Percentiles rank a stretch among this genome's conserved stretches.
Evolutionary conservation across 768 basidiomycete species (phyloP).

Genomic region (Serpula lacrymans): DNA sequence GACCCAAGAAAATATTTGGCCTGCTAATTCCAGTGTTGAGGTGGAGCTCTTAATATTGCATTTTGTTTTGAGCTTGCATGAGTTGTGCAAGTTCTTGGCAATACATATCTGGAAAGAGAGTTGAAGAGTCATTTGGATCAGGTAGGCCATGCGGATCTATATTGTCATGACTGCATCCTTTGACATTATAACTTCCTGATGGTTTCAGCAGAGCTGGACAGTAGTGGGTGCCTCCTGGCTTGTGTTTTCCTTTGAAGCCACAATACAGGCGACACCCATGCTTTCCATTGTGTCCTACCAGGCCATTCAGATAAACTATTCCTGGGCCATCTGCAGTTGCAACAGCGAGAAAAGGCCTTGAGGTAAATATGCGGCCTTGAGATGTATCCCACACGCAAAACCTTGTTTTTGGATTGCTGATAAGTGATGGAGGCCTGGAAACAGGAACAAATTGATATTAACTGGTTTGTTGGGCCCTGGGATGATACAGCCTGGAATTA

Average conservation of each 20-base stretch:
- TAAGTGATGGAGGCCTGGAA: constrained; percentile 25
- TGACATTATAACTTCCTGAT: constrained; percentile 16
- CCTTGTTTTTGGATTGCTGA: constrained; percentile 23
- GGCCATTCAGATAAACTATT: constrained; percentile 20
- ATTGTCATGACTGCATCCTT: constrained; percentile 27
- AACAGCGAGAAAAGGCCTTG: constrained; percentile 13
- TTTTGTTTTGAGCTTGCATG: too few relatives aligned
- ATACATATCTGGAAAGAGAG: too few relatives aligned
- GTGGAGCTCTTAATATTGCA: constrained; percentile 22
- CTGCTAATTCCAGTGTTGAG: constrained; percentile 33
- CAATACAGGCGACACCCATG: constrained; percentile 20
- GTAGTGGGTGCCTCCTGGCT: constrained; percentile 13
- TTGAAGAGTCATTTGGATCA: constrained; percentile 1
- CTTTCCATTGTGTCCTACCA: constrained; percentile 23
- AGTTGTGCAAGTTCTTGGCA: too few relatives aligned
- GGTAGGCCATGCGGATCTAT: constrained; percentile 18
- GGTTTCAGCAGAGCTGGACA: constrained; percentile 21
- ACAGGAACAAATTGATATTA: constrained; percentile 28
- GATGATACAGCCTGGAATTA: constrained; percentile 12
- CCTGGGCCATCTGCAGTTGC: constrained; percentile 22
- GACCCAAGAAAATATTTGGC: constrained; percentile 33
- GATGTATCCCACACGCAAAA: constrained; percentile 23
- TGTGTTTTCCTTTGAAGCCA: constrained; percentile 12
- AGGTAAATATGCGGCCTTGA: too few relatives aligned
- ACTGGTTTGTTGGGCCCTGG: constrained; percentile 29